Evolutionary conservation across 129 eudicot species (phyloP), one percentile per base, ranked within the genome.

Genomic region (Artemisia tridentata): DNA sequence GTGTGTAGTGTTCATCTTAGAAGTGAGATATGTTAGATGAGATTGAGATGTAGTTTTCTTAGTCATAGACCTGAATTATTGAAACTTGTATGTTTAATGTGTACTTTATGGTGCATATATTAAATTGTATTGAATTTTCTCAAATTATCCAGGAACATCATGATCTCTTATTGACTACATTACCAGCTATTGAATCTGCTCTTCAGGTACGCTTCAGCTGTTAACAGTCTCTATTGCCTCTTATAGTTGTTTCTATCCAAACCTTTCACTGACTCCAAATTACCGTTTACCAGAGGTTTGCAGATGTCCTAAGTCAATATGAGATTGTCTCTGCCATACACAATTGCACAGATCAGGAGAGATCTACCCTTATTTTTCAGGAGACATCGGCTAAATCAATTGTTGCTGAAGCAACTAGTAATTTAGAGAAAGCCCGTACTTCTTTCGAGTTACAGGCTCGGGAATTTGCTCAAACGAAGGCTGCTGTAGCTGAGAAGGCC

Each of bases 101-200:
- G 51, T 21, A 27, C 3, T 55, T 15, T 60, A 41, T 71, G 61
- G 59, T 73, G 11, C 65, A 58, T 60, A 58, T 5, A 43, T 67
- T 18, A 18, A 47, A 41, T 29, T 29, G 46, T 50, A 20, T n/a
- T 45, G 17, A 5, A 34, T 34, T 38, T 38, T 69, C 49, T 64
- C 64, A 21, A 21, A 57, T 63, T 79, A 56, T 65, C 55, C 91
- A 93, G 97, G 99, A 95, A 81, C 97, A 90, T 81, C 97, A 95
- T 75, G 97, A 95, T 77, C 96, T 90, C 71, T 69, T 95, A 75
- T 75, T 95, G 75, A 81, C 86, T 81, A 80, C 87, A 68, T 72
- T 86, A 71, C 99, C 99, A 71, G 89, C 99, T 80, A 82, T 87
- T 68, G 96, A 88, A 79, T 90, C 91, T 72, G 84, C 96, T 69